Conservation (phyloP, 2,329 filamentous ascomycete genomes). For the Pleurostoma richardsiae region DNA sequence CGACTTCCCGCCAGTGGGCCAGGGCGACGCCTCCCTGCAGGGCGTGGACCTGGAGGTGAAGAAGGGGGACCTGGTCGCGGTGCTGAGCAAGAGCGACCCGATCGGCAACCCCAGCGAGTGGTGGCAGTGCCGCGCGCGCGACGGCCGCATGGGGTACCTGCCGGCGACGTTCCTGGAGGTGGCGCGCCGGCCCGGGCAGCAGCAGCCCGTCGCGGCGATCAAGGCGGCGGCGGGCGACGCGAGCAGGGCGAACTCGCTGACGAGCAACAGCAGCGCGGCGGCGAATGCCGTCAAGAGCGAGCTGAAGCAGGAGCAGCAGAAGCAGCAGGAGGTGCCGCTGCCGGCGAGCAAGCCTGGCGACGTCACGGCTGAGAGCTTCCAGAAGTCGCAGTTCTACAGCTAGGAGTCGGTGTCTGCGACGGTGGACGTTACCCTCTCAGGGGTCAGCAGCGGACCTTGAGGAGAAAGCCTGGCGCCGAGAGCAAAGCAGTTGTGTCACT, state of each 20-base stretch:
- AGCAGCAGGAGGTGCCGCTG: conserved; percentile 10
- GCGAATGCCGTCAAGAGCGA: conserved; percentile 11
- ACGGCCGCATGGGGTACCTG: conserved; percentile 87
- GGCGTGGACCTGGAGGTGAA: conserved; percentile 87
- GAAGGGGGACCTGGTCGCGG: conserved; percentile 93
- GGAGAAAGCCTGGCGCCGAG: too few species aligned
- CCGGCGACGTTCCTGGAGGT: conserved; percentile 88
- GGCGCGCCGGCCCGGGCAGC: conserved; percentile 46
- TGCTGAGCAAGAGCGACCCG: conserved; percentile 87
- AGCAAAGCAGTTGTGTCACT: too few species aligned
- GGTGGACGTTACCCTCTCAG: too few species aligned
- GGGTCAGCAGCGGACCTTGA: too few species aligned
- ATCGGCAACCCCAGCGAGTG: conserved; percentile 90
- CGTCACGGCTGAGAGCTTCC: conserved; percentile 49
- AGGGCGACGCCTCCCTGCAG: conserved; percentile 46
- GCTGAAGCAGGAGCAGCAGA: conserved; percentile 24
- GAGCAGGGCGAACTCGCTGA: conserved; percentile 44
- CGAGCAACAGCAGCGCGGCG: conserved; percentile 26
- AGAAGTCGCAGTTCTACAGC: conserved; percentile 55
- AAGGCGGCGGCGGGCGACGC: conserved; percentile 40
- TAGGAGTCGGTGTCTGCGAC: conserved; percentile 18
- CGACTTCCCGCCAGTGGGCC: conserved; percentile 81
- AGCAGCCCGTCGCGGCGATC: conserved; percentile 45
- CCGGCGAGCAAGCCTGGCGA: conserved; percentile 42
- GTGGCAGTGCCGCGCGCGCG: conserved; percentile 91